These are phyloP conservation scores for Durio zibethinus DNA, from an alignment of 345 rosid genomes.

Conservation along the genomic window DNA sequence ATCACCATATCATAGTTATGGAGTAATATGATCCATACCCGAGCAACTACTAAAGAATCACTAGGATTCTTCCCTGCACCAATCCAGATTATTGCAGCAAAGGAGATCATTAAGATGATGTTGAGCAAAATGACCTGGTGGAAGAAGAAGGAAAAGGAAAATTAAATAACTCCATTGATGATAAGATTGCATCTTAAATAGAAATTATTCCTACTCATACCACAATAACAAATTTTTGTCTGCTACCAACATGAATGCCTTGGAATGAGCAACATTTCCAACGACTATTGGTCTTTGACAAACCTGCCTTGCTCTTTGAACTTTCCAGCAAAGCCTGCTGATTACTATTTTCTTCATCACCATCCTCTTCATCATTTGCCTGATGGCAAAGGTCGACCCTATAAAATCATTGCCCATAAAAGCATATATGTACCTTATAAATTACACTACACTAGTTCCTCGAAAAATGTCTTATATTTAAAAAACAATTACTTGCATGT, in stretches of 20 bases:
- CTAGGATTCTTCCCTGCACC: conserved; percentile 39
- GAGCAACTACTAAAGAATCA: conserved; percentile 40
- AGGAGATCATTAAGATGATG: neutral
- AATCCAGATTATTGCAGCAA: conserved; percentile 51
- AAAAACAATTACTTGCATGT: neutral
- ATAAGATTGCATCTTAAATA: neutral
- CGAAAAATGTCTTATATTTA: neutral
- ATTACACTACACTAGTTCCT: neutral
- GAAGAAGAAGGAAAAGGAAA: conserved; percentile 1
- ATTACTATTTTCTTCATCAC: conserved; percentile 49
- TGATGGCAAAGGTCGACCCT: conserved; percentile 77
- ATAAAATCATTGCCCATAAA: conserved; percentile 17
- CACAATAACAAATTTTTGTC: conserved; percentile 61
- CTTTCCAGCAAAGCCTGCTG: conserved; percentile 46
- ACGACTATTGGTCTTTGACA: conserved; percentile 31
- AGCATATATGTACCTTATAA: conserved; percentile 7
- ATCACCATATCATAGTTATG: neutral
- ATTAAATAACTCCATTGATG: neutral
- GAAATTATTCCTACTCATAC: conserved; percentile 25
- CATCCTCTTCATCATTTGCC: conserved; percentile 56
- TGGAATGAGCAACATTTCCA: conserved; percentile 49
- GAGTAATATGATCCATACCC: conserved; percentile 34
- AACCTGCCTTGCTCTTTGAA: conserved; percentile 28
- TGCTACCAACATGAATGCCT: conserved; percentile 47
- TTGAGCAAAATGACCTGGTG: conserved; percentile 4